phyloP scores from a whole-genome alignment of 139 green algal genomes.

The Spirogloea muscicola region DNA sequence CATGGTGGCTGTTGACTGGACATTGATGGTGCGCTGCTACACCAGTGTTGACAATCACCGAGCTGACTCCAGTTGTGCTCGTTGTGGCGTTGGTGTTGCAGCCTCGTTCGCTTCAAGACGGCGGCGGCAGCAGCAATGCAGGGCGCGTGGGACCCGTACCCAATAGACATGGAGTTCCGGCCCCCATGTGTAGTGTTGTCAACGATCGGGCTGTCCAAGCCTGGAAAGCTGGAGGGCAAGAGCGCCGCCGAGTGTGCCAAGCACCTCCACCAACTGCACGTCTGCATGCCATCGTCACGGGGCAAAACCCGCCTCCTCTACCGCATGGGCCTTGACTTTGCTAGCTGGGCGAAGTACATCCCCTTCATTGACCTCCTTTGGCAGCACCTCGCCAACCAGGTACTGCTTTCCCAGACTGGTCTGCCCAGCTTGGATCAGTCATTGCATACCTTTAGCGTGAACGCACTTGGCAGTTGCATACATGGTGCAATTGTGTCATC shows the following conservation, averaged over 20 bases:
- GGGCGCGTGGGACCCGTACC: slow-evolving; percentile 96
- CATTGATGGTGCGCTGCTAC: no score
- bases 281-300: slow-evolving; percentile 80
- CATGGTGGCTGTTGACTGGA: no score
- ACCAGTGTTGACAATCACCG: no score
- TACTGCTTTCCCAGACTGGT: no score
- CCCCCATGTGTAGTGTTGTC: slow-evolving; percentile 86
- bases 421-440: no score
- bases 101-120: slow-evolving; percentile 73
- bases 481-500: no score
- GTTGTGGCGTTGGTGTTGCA: slow-evolving; percentile 16
- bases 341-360: slow-evolving; percentile 76
- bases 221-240: slow-evolving; percentile 74
- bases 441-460: no score
- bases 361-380: slow-evolving; percentile 84
- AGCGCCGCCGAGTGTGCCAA: slow-evolving; percentile 68
- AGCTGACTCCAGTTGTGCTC: no score
- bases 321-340: slow-evolving; percentile 95
- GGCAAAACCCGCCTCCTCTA: slow-evolving; percentile 93
- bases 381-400: slow-evolving; percentile 68
- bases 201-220: slow-evolving; percentile 83
- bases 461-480: no score
- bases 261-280: slow-evolving; percentile 96
- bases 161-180: slow-evolving; percentile 96
- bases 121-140: slow-evolving; percentile 33